Evolutionary conservation across 2,329 filamentous ascomycete species (phyloP).

Genomic region (Cladosporium colombiae): DNA sequence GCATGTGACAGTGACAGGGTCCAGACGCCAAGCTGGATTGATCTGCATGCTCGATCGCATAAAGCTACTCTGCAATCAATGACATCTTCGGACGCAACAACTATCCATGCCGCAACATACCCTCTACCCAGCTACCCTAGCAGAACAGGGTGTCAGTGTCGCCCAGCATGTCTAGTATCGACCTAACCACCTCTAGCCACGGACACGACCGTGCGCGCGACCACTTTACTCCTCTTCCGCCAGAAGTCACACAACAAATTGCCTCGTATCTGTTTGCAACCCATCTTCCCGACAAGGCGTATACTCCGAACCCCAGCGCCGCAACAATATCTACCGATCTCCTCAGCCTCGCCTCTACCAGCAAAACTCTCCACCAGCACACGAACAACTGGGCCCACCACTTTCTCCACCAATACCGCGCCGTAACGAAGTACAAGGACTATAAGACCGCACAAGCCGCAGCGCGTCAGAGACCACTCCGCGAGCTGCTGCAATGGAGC

Average conservation of each 20-base stretch:
- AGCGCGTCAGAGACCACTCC: conserved; percentile 17
- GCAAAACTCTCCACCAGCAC: conserved; percentile 27
- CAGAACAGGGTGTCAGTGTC: neutral
- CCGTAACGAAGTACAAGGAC: conserved; percentile 29
- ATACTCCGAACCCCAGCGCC: neutral
- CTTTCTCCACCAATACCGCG: conserved; percentile 29
- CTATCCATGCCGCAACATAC: neutral
- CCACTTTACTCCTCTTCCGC: conserved; percentile 29
- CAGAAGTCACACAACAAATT: conserved; percentile 34
- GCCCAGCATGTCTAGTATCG: neutral
- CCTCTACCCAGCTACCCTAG: neutral
- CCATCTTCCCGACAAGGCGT: conserved; percentile 29
- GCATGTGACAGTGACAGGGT: neutral
- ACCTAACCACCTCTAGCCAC: neutral
- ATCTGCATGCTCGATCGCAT: neutral
- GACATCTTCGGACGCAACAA: neutral
- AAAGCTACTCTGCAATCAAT: neutral
- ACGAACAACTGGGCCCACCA: conserved; percentile 33
- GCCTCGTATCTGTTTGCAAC: conserved; percentile 31
- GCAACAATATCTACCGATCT: conserved; percentile 18
- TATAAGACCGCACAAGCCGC: conserved; percentile 19
- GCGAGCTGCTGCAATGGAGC: conserved; percentile 30
- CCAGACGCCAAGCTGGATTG: neutral
- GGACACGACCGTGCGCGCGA: conserved; percentile 21
- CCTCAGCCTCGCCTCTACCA: conserved; percentile 29